These are phyloP conservation scores for Candida rishiriensis DNA, from an alignment of 805 yeast species.

Conservation along the genomic window DNA sequence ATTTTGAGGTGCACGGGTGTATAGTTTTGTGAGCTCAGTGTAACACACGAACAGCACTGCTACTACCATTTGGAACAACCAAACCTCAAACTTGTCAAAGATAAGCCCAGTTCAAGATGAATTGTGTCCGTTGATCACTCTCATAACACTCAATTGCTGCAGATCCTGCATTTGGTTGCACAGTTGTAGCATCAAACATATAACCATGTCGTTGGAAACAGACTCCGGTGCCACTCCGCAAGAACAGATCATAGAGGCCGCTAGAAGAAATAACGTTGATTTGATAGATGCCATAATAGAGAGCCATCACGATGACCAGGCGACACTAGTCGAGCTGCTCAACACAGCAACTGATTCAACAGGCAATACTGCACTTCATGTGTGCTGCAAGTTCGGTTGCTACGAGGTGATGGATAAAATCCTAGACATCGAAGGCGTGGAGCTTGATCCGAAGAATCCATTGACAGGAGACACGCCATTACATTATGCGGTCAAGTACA, in stretches of 20 bases:
- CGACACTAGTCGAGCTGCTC: conserved; percentile 43
- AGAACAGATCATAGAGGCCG: conserved; percentile 81
- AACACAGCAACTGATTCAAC: conserved; percentile 72
- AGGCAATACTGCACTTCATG: conserved; percentile 76
- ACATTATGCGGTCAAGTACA: conserved; percentile 77
- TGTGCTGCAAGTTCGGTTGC: conserved; percentile 77
- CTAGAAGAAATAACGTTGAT: conserved; percentile 84
- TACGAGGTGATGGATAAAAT: conserved; percentile 80
- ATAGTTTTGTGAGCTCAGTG: no score
- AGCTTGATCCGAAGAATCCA: conserved; percentile 74
- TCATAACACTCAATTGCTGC: no score
- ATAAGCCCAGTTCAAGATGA: no score
- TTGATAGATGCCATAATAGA: conserved; percentile 54
- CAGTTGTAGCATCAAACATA: background rate
- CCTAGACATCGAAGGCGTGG: conserved; percentile 85
- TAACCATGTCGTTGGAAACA: conserved; percentile 2
- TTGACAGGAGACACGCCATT: conserved; percentile 83
- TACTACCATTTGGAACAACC: background rate
- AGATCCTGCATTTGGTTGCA: no score
- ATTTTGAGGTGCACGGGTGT: background rate
- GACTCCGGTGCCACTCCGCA: conserved; percentile 67
- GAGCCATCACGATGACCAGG: conserved; percentile 29
- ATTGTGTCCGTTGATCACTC: no score
- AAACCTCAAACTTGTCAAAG: no score
- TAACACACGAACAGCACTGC: no score